Base-by-base conservation (phyloP, 306 rosid species). In the Rosa lucieae region DNA sequence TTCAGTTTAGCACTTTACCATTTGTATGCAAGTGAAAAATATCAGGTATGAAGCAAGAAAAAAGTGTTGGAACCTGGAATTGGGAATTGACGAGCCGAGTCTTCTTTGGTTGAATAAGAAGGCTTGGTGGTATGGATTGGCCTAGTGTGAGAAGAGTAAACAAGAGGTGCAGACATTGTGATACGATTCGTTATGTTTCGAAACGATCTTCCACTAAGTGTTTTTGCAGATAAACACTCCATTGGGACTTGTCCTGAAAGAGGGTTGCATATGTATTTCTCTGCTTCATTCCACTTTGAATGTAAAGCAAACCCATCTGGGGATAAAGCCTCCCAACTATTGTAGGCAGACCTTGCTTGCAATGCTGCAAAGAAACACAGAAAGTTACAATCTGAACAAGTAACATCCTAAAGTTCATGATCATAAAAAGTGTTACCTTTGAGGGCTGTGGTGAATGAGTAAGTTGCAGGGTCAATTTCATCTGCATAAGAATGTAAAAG, bases 271-370 rank as follows among this genome's bases (percentile, higher is more conserved):
- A 95, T 95, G 67, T 93, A 95, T 49, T 87, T 95, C 82, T 95
- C 99, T 74, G 99, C 99, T 75, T 95, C 99, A 70, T 89, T 91
- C 99, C 99, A 95, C 83, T 95, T 95, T 5, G 99, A 91, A 82
- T 95, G 91, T 80, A 95, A 82, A 59, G 96, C 92, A 88, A 93
- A 90, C 84, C 98, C 97, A 51, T 95, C 98, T 70, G 97, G 97
- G 0, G 98, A 93, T 73, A 74, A 86, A 32, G 88, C 87, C 53
- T 91, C 98, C 97, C 96, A 93, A 76, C 89, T 89, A 69, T 77
- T 82, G 47, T 85, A 84, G 6, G 82, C 81, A 42, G 97, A 83
- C 73, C 93, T 93, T 72, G 88, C 91, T 81, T 95, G 98, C 85
- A 95, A 88, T 78, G 96, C 99, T 95, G 87, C 89, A 86, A 35